Evolutionary conservation across 495 filamentous ascomycete species (phyloP).

Genomic region (Podospora anserina): DNA sequence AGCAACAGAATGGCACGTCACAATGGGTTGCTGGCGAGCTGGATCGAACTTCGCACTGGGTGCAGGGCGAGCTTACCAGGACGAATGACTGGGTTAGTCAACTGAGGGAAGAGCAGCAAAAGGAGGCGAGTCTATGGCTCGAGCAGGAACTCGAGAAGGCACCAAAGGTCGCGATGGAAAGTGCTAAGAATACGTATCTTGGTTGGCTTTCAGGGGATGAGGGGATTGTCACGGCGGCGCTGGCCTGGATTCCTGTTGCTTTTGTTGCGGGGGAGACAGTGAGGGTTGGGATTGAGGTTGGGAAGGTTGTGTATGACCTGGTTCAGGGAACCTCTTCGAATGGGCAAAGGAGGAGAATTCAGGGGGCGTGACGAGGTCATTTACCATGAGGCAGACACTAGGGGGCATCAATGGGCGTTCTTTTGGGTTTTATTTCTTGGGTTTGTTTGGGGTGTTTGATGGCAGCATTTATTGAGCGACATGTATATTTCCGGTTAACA

Average conservation of each 20-base stretch:
- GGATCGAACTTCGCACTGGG: slow-evolving; percentile 1
- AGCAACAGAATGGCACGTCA: slow-evolving; percentile 5
- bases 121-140: neutral
- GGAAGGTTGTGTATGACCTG: slow-evolving; percentile 2
- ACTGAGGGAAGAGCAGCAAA: slow-evolving; percentile 4
- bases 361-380: neutral
- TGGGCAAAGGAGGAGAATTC: neutral
- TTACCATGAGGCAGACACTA: neutral
- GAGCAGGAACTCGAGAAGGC: slow-evolving; percentile 3
- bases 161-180: slow-evolving; percentile 8
- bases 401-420: neutral
- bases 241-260: slow-evolving; percentile 12
- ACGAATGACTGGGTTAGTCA: neutral
- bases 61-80: neutral
- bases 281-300: slow-evolving; percentile 14
- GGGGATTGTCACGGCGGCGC: slow-evolving; percentile 9
- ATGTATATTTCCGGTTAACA: neutral
- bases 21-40: slow-evolving; percentile 11
- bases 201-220: slow-evolving; percentile 11
- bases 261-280: slow-evolving; percentile 10
- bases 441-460: neutral
- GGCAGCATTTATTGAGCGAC: neutral
- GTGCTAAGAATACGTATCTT: slow-evolving; percentile 6
- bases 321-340: neutral
- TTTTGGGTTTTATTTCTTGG: neutral